phyloP scores from a whole-genome alignment of 2,329 filamentous ascomycete species.

The Fusarium decemcellulare region DNA sequence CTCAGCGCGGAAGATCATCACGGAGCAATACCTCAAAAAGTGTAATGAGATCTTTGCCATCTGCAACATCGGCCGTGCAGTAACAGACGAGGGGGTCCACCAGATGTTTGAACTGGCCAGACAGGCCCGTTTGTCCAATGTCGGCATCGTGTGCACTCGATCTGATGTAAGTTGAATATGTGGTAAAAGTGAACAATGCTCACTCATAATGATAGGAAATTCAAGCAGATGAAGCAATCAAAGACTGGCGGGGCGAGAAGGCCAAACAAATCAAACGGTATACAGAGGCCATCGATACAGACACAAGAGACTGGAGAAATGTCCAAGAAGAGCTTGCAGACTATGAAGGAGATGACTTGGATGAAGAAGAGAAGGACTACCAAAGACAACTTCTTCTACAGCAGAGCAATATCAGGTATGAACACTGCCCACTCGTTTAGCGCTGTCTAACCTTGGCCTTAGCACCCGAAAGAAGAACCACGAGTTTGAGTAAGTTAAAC shows the following conservation, averaged over 20 bases:
- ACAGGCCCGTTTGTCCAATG: slow-evolving; percentile 54
- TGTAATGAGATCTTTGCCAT: slow-evolving; percentile 65
- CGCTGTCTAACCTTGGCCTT: not conserved
- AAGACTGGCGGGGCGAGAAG: slow-evolving; percentile 48
- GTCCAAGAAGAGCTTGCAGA: slow-evolving; percentile 34
- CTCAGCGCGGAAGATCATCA: slow-evolving; percentile 58
- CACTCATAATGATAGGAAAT: slow-evolving; percentile 44
- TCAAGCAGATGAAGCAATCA: slow-evolving; percentile 49
- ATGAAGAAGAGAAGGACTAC: slow-evolving; percentile 16
- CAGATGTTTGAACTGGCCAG: slow-evolving; percentile 58
- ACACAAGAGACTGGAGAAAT: slow-evolving; percentile 14
- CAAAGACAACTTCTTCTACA: not conserved
- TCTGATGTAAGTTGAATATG: slow-evolving; percentile 53
- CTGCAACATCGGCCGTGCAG: slow-evolving; percentile 57
- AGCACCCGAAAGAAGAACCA: slow-evolving; percentile 29
- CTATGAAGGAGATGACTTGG: slow-evolving; percentile 3
- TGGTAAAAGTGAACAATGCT: not conserved
- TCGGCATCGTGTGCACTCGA: slow-evolving; percentile 60
- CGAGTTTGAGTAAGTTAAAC: slow-evolving; percentile 44
- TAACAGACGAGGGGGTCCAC: slow-evolving; percentile 57
- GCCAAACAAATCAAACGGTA: slow-evolving; percentile 36
- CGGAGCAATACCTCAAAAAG: slow-evolving; percentile 59
- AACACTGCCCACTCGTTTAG: fast-evolving
- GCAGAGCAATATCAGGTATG: slow-evolving; percentile 5
- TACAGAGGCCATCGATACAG: slow-evolving; percentile 18